Conservation (phyloP, 176 grass and related monocot genomes). For the Urochloa ruziziensis region DNA sequence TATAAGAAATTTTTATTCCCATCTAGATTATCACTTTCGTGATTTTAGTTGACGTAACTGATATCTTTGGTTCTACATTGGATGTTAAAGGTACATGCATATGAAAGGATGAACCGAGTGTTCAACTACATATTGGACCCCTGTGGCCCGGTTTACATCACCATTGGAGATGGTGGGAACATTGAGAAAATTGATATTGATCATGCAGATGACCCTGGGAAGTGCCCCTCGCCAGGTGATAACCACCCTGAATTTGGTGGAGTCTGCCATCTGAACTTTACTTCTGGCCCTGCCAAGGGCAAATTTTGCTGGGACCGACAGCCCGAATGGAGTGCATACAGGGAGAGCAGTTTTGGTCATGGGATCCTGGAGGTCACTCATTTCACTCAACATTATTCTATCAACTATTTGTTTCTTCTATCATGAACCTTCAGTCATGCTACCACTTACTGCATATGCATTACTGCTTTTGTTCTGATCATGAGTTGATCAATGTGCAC, state of each 20-base stretch:
- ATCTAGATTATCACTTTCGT: not conserved
- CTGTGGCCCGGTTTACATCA: conserved; percentile 80
- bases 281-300: conserved; percentile 71
- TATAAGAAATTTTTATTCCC: not conserved
- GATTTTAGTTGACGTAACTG: not conserved
- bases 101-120: conserved; percentile 87
- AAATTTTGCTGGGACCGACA: conserved; percentile 87
- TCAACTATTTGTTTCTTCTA: not conserved
- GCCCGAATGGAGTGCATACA: conserved; percentile 85
- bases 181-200: conserved; percentile 74
- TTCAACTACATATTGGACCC: conserved; percentile 79
- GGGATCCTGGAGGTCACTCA: conserved; percentile 75
- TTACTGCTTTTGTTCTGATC: not conserved
- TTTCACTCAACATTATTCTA: not conserved
- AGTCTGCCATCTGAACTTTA: conserved; percentile 83
- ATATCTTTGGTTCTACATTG: not conserved
- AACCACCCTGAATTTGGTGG: conserved; percentile 80
- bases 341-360: conserved; percentile 95
- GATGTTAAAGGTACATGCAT: conserved; percentile 71
- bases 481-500: not conserved
- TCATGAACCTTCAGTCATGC: not conserved
- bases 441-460: not conserved
- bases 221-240: conserved; percentile 58
- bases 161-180: conserved; percentile 85
- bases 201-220: conserved; percentile 75